A percentile compares a stretch with the other conserved stretches of the same genome.
These are phyloP conservation scores for Fomitopsis schrenkii DNA, from an alignment of 1,284 basidiomycete species.

Conservation along the genomic window DNA sequence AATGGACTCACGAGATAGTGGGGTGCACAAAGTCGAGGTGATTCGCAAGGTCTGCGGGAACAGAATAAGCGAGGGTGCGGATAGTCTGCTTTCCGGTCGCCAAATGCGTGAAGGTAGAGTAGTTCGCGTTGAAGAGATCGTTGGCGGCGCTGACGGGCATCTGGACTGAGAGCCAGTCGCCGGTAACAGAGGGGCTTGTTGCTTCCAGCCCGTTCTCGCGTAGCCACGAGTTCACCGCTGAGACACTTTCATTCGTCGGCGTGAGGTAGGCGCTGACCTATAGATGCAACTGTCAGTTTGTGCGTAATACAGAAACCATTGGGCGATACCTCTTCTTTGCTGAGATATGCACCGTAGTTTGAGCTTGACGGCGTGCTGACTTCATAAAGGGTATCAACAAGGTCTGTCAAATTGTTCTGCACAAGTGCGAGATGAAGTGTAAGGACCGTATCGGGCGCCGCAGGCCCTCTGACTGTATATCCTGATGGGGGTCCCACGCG, in stretches of 20 bases:
- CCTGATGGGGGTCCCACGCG: slow-evolving; percentile 14
- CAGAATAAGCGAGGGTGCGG: slow-evolving; percentile 34
- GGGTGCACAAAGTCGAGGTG: slow-evolving; percentile 29
- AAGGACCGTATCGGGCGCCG: slow-evolving; percentile 15
- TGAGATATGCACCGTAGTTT: slow-evolving; percentile 23
- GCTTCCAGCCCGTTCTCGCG: slow-evolving; percentile 30
- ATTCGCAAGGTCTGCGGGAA: slow-evolving; percentile 28
- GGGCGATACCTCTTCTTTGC: slow-evolving; percentile 21
- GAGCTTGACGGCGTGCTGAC: slow-evolving; percentile 23
- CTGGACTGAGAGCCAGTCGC: slow-evolving; percentile 38
- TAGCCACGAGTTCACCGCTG: slow-evolving; percentile 35
- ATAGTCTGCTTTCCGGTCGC: slow-evolving; percentile 25
- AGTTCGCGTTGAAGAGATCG: slow-evolving; percentile 29
- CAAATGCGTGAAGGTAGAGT: slow-evolving; percentile 29
- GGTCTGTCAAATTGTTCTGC: slow-evolving; percentile 18
- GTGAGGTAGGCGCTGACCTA: slow-evolving; percentile 29
- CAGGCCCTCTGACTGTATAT: slow-evolving; percentile 17
- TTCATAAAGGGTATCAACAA: slow-evolving; percentile 19
- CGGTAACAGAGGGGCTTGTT: slow-evolving; percentile 28
- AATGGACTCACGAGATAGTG: background rate
- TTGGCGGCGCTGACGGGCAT: slow-evolving; percentile 24
- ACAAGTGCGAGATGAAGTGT: slow-evolving; percentile 21
- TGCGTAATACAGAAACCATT: background rate
- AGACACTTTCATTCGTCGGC: slow-evolving; percentile 30
- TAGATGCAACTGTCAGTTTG: slow-evolving; percentile 4